These are phyloP conservation scores for Gonium pectorale DNA, from an alignment of 139 green algal species.

Conservation along the genomic window DNA sequence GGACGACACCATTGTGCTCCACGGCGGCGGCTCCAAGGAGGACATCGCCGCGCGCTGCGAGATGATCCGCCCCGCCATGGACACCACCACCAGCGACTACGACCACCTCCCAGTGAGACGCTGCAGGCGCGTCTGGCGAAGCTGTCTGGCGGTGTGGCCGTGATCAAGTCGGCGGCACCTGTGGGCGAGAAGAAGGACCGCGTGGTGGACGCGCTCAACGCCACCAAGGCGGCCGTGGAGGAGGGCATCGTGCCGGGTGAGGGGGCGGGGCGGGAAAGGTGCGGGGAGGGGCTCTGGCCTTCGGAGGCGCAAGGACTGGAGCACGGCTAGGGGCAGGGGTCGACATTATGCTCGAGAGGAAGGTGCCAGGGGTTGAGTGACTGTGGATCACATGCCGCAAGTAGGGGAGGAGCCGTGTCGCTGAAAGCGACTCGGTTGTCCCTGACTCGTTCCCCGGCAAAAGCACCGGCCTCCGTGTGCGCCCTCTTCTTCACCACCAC, in stretches of 20 bases:
- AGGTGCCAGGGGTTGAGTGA: too few species aligned
- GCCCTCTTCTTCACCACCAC: too few species aligned
- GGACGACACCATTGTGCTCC: constrained; percentile 98
- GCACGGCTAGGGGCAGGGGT: too few species aligned
- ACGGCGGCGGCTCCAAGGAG: constrained; percentile 89
- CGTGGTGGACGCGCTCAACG: constrained; percentile 98
- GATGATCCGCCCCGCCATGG: constrained; percentile 87
- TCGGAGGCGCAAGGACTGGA: not conserved
- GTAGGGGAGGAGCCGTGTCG: too few species aligned
- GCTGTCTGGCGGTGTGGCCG: constrained; percentile 95
- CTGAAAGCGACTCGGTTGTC: too few species aligned
- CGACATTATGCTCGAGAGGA: too few species aligned
- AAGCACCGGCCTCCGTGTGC: too few species aligned
- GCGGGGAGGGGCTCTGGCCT: not conserved
- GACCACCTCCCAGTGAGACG: constrained; percentile 93
- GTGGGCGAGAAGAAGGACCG: constrained; percentile 98
- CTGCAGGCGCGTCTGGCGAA: constrained; percentile 98
- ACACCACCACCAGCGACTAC: constrained; percentile 90
- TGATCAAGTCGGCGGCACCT: constrained; percentile 96
- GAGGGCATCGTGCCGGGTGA: constrained; percentile 96
- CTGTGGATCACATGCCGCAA: too few species aligned
- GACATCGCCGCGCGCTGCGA: constrained; percentile 86
- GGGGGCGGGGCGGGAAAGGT: constrained; percentile 20
- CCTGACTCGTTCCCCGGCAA: too few species aligned
- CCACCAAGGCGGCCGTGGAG: constrained; percentile 99